A percentile compares a stretch with the other conserved stretches of the same genome.
phyloP scores from a whole-genome alignment of 441 rosid genomes.

The Euphorbia celastroides region DNA sequence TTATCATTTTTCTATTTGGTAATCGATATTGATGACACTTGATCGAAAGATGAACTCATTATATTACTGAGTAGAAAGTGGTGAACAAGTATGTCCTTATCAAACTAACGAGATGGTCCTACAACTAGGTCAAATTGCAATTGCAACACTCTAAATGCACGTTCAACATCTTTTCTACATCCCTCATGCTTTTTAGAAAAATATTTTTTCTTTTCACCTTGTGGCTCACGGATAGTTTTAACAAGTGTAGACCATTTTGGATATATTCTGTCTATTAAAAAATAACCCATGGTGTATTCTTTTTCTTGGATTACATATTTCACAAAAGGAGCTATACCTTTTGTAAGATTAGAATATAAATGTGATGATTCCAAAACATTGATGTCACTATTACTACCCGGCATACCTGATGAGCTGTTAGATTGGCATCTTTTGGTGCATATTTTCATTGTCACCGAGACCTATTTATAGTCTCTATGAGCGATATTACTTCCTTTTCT shows the following conservation, averaged over 20 bases:
- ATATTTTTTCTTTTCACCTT: not conserved
- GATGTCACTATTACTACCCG: not conserved
- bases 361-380: not conserved
- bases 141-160: not conserved
- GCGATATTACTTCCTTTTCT: too few species aligned
- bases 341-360: not conserved
- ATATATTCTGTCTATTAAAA: not conserved
- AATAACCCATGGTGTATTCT: constrained; percentile 8
- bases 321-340: not conserved
- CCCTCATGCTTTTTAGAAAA: not conserved
- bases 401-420: too few species aligned
- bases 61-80: too few species aligned
- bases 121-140: not conserved
- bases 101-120: not conserved
- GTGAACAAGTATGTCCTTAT: not conserved
- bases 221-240: not conserved
- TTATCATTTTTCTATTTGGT: too few species aligned
- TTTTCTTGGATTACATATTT: constrained; percentile 4
- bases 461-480: too few species aligned
- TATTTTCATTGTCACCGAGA: too few species aligned
- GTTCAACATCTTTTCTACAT: not conserved
- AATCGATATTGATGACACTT: too few species aligned
- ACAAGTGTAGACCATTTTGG: not conserved
- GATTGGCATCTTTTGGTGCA: too few species aligned
- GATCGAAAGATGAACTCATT: too few species aligned